These are phyloP conservation scores for Pyrenopolyporus hunteri DNA, from an alignment of 495 filamentous ascomycete species.

Conservation along the genomic window DNA sequence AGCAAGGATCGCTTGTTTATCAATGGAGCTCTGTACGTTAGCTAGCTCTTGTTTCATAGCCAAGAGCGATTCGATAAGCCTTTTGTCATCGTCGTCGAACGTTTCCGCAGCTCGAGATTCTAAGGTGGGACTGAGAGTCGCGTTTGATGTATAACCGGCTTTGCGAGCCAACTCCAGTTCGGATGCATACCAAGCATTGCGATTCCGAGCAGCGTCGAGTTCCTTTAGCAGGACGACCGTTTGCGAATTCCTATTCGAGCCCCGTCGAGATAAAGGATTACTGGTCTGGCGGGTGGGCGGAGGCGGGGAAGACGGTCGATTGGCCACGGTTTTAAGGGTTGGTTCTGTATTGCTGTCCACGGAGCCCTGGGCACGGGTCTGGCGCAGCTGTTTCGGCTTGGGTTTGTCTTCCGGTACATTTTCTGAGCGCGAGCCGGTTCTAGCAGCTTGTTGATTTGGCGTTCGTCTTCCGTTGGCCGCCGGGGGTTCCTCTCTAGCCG, in stretches of 20 bases:
- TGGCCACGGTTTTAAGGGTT: conserved; percentile 47
- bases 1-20: conserved; percentile 80
- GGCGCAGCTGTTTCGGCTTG: conserved; percentile 44
- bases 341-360: conserved; percentile 58
- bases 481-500: conserved; percentile 54
- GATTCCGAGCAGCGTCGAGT: conserved; percentile 77
- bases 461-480: conserved; percentile 65
- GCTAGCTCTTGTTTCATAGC: conserved; percentile 85
- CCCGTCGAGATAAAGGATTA: conserved; percentile 55
- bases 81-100: conserved; percentile 88
- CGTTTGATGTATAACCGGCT: conserved; percentile 79
- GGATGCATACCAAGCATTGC: conserved; percentile 96
- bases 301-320: conserved; percentile 58
- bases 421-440: conserved; percentile 43
- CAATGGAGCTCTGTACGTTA: conserved; percentile 84
- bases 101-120: conserved; percentile 77
- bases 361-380: conserved; percentile 53
- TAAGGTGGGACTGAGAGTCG: conserved; percentile 72
- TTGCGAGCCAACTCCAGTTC: conserved; percentile 90
- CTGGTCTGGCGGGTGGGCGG: conserved; percentile 58
- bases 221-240: conserved; percentile 75
- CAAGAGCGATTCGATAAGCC: conserved; percentile 89
- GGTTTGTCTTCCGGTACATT: conserved; percentile 34
- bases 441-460: conserved; percentile 54
- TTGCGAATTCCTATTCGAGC: conserved; percentile 61